These are phyloP conservation scores for Penicillium crustosum DNA, from an alignment of 2,329 filamentous ascomycete genomes.

Conservation along the genomic window DNA sequence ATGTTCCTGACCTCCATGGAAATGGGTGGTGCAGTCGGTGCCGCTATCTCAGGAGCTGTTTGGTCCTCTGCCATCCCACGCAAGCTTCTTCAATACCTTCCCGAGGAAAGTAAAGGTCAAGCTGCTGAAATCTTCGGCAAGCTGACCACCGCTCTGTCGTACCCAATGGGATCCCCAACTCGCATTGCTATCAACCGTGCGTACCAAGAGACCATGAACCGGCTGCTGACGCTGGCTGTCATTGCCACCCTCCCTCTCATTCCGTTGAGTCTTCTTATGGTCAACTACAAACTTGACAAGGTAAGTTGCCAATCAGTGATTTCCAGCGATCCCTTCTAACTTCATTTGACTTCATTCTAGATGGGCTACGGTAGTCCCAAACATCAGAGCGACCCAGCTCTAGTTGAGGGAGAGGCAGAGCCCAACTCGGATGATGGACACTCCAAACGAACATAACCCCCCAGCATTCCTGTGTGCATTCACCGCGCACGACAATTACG, in stretches of 20 bases:
- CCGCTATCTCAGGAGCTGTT: conserved; percentile 62
- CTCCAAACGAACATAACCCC: conserved; percentile 30
- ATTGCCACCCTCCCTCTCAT: conserved; percentile 58
- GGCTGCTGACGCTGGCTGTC: conserved; percentile 56
- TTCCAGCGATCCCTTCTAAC: conserved; percentile 3
- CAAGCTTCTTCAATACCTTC: conserved; percentile 53
- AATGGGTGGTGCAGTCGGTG: conserved; percentile 61
- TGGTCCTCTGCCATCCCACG: conserved; percentile 62
- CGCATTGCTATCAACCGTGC: conserved; percentile 62
- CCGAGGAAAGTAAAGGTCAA: conserved; percentile 44
- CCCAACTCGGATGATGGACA: conserved; percentile 19
- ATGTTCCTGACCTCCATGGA: conserved; percentile 61
- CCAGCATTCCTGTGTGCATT: background rate
- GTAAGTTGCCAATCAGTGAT: conserved; percentile 22
- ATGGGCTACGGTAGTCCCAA: conserved; percentile 26
- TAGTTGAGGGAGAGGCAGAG: conserved; percentile 18
- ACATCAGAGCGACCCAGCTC: conserved; percentile 13
- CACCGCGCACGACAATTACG: conserved; percentile 8
- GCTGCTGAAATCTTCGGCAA: conserved; percentile 52
- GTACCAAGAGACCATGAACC: conserved; percentile 66
- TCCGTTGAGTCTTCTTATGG: conserved; percentile 56
- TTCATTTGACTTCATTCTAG: conserved; percentile 20
- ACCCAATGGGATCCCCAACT: conserved; percentile 56
- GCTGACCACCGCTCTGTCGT: conserved; percentile 57
- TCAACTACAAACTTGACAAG: conserved; percentile 59